These are phyloP conservation scores for Tulasnella sp. DNA, from an alignment of 768 basidiomycete genomes.

Conservation along the genomic window DNA sequence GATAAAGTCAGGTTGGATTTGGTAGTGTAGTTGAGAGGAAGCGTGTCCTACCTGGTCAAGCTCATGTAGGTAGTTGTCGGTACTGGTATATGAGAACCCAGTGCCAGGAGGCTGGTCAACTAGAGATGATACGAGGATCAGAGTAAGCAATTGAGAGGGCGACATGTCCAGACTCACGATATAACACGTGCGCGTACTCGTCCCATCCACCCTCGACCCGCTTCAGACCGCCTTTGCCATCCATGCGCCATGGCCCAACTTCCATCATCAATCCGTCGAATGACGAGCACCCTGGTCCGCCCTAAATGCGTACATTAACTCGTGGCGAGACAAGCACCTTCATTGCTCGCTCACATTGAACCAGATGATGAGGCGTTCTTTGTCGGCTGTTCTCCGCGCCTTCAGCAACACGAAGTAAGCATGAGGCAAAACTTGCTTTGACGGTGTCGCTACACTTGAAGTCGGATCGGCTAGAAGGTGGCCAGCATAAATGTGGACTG, in stretches of 20 bases:
- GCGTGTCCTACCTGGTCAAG: slow-evolving; percentile 50
- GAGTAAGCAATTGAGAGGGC: background rate
- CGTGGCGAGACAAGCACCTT: background rate
- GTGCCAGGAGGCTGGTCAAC: slow-evolving; percentile 98
- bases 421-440: slow-evolving; percentile 63
- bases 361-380: slow-evolving; percentile 88
- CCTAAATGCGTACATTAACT: slow-evolving; percentile 39
- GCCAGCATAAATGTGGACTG: slow-evolving; percentile 76
- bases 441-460: slow-evolving; percentile 37
- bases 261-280: slow-evolving; percentile 99
- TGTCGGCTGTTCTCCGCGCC: slow-evolving; percentile 81
- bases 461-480: slow-evolving; percentile 75
- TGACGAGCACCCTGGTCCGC: slow-evolving; percentile 93
- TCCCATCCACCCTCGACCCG: slow-evolving; percentile 89
- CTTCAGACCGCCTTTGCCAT: slow-evolving; percentile 62
- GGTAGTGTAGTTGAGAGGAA: background rate
- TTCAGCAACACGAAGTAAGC: slow-evolving; percentile 86
- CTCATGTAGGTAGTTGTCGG: slow-evolving; percentile 76
- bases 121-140: slow-evolving; percentile 31
- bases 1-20: slow-evolving; percentile 4
- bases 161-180: slow-evolving; percentile 47
- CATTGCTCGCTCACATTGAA: slow-evolving; percentile 61
- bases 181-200: slow-evolving; percentile 91
- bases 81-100: slow-evolving; percentile 83
- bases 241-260: slow-evolving; percentile 83